Evolutionary conservation across 2,329 filamentous ascomycete species (phyloP).

Genomic region (Piedraia hortae): DNA sequence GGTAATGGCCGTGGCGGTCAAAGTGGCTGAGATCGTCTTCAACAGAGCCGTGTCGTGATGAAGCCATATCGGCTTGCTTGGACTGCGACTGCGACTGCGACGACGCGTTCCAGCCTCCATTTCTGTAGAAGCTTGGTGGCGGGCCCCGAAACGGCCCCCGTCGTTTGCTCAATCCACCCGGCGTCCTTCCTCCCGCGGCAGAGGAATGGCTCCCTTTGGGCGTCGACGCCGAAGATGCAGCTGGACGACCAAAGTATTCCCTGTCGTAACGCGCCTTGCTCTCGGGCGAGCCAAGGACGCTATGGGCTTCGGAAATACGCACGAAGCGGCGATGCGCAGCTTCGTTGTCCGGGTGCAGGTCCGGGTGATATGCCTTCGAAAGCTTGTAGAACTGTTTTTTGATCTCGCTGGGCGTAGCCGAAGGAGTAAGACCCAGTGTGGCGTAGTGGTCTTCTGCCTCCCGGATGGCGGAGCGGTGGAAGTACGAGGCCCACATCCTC

Average conservation of each 20-base stretch:
- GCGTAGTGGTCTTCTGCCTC: conserved; percentile 85
- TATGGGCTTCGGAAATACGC: conserved; percentile 15
- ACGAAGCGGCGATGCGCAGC: conserved; percentile 39
- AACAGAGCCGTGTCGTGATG: too few species aligned
- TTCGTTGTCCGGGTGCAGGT: conserved; percentile 58
- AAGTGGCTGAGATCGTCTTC: conserved; percentile 45
- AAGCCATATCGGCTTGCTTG: conserved; percentile 30
- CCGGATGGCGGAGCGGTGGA: too few species aligned
- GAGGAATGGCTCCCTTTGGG: conserved; percentile 22
- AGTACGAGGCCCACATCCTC: too few species aligned
- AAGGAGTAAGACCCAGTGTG: conserved; percentile 40
- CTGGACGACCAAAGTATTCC: conserved; percentile 22
- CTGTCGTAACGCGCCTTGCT: conserved; percentile 65
- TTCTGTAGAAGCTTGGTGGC: conserved; percentile 66
- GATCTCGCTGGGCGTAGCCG: conserved; percentile 47
- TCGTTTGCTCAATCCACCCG: conserved; percentile 54
- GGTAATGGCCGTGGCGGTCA: conserved; percentile 41
- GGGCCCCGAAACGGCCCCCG: conserved; percentile 56
- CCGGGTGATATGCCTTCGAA: conserved; percentile 78
- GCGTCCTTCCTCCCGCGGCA: conserved; percentile 41
- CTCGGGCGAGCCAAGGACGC: conserved; percentile 23
- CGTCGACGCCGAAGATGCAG: conserved; percentile 9
- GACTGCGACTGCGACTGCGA: conserved; percentile 11
- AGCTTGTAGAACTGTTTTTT: conserved; percentile 81
- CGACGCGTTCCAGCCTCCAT: conserved; percentile 44